Percentiles rank a stretch among this genome's conserved stretches.
Evolutionary conservation across 2,329 filamentous ascomycete species (phyloP).

Genomic region (Huntiella moniliformis): DNA sequence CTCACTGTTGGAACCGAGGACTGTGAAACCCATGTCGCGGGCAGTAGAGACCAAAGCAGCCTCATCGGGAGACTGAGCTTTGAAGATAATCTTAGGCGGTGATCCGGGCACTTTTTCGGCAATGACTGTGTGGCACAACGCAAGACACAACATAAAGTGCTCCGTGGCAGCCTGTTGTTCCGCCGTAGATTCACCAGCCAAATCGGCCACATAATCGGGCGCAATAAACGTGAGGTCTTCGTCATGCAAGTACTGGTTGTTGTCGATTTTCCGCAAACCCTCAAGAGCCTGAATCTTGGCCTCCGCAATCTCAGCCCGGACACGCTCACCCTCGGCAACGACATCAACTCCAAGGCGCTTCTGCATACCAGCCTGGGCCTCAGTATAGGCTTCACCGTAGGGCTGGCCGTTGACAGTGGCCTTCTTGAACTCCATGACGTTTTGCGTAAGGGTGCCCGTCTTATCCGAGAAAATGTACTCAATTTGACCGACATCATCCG

Average conservation of each 20-base stretch:
- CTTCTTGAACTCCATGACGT: conserved; percentile 99
- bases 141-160: conserved; percentile 84
- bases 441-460: conserved; percentile 92
- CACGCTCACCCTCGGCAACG: conserved; percentile 56
- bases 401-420: conserved; percentile 88
- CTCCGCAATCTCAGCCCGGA: conserved; percentile 57
- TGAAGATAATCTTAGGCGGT: conserved; percentile 79
- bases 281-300: conserved; percentile 57
- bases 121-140: conserved; percentile 93
- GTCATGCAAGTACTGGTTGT: conserved; percentile 82
- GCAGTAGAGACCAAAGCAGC: conserved; percentile 87
- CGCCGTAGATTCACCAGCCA: conserved; percentile 56
- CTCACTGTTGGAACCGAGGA: conserved; percentile 61
- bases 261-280: conserved; percentile 54
- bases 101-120: conserved; percentile 81
- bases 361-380: conserved; percentile 91
- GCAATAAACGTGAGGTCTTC: conserved; percentile 85
- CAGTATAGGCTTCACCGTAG: conserved; percentile 94
- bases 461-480: conserved; percentile 99
- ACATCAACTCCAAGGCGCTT: conserved; percentile 75
- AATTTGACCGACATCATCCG: conserved; percentile 91
- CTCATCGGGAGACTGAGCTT: conserved; percentile 92
- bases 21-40: conserved; percentile 85
- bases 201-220: conserved; percentile 69
- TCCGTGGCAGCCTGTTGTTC: conserved; percentile 64